Percentiles rank a stretch among this genome's conserved stretches.
Conservation (phyloP, 2,329 filamentous ascomycete species). For the Beauveria brongniartii region DNA sequence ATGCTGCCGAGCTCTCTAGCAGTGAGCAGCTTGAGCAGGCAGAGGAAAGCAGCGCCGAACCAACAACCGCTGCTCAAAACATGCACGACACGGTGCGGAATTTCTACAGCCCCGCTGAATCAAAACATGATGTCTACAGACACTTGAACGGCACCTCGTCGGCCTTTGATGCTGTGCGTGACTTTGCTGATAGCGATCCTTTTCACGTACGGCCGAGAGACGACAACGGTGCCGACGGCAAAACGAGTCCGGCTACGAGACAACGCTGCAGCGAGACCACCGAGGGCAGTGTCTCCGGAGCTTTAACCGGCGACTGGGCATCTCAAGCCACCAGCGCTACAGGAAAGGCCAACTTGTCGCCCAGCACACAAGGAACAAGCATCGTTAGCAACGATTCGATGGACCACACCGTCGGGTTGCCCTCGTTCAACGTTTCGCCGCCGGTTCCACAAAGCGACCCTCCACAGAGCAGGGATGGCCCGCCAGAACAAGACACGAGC, state of each 20-base stretch:
- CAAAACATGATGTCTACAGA: constrained; percentile 25
- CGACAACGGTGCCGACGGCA: constrained; percentile 26
- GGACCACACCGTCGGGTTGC: constrained; percentile 40
- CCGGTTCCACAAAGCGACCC: background rate
- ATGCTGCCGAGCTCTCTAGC: background rate
- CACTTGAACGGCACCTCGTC: constrained; percentile 32
- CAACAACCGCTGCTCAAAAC: background rate
- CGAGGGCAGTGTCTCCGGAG: constrained; percentile 48
- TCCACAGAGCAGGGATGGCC: constrained; percentile 25
- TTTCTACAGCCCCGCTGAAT: constrained; percentile 16
- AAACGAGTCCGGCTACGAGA: constrained; percentile 35
- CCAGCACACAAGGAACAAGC: constrained; percentile 58
- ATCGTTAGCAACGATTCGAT: constrained; percentile 53
- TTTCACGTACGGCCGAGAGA: constrained; percentile 31
- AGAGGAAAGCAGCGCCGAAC: background rate
- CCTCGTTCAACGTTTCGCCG: constrained; percentile 30
- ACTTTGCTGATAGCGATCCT: constrained; percentile 42
- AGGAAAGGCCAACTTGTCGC: constrained; percentile 55
- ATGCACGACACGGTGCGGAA: background rate
- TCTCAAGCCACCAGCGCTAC: constrained; percentile 56
- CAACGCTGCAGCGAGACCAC: constrained; percentile 55
- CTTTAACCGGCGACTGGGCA: constrained; percentile 50
- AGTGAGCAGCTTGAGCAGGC: background rate
- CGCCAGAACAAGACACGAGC: constrained; percentile 16
- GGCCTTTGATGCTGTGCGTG: constrained; percentile 36